Base-by-base conservation (phyloP, 2,329 filamentous ascomycete genomes). In the Aspergillus amoenus region DNA sequence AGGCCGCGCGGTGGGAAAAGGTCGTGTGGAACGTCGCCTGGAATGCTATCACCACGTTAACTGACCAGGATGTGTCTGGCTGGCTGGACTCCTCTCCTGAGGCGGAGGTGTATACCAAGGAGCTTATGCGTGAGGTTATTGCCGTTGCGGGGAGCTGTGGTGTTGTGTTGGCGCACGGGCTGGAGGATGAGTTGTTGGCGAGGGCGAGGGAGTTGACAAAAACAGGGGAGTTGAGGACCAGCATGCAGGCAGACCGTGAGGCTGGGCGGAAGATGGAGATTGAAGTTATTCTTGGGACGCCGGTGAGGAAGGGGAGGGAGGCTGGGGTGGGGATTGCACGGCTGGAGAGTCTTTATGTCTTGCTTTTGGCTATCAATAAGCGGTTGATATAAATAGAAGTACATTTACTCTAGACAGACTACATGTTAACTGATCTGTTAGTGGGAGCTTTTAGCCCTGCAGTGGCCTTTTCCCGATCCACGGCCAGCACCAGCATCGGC, bases 221-320 rank as follows among this genome's bases (percentile, higher is more conserved):
- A 3, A 30, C 27, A 3, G 72, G 73, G 1, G 68, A 68, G 0
- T 73, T 79, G 44, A 71, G 67, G 21, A 79, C 74, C 49, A 79
- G 77, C 59, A 81, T 80, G 78, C 75, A 78, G 59, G 72, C 70
- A 0, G 78, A 81, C 57, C 71, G 67, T 40, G 73, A 73, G 50
- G 72, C 68, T 47, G 76, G 75, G 1, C 64, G 75, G 27, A 70
- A 73, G 2, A 69, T 80, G 70, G 78, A 80, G 61, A 70, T 79
- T n/a, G 77, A 80, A 52, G 76, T 79, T 1, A 80, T 81, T 24
- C 58, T 81, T 22, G 78, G 78, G 0, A 74, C 70, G 44, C 74
- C 76, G 4, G 71, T 76, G 56, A 64, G 62, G 51, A 78, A 73
- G 61, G 73, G 75, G 1, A 69, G 64, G 45, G 74, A 78, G 52